phyloP scores from a whole-genome alignment of 371 early-diverging fungal genomes.

The Mucor ambiguus region DNA sequence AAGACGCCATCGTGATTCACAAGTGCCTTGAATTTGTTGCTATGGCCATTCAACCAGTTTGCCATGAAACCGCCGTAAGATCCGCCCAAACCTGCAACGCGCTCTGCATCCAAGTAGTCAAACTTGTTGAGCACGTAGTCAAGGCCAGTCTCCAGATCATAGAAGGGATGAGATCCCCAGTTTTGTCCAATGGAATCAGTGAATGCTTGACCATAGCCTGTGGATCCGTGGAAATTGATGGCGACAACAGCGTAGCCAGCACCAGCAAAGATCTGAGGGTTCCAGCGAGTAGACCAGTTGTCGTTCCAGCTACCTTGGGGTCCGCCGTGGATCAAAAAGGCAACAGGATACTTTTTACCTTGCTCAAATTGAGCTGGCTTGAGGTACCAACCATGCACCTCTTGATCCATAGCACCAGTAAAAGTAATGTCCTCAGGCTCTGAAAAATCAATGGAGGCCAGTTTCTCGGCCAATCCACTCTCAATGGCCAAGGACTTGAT shows the following conservation, averaged over 20 bases:
- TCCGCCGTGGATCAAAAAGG: slow-evolving; percentile 87
- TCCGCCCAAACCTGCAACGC: slow-evolving; percentile 76
- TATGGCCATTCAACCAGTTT: slow-evolving; percentile 68
- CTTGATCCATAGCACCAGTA: slow-evolving; percentile 62
- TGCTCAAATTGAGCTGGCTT: slow-evolving; percentile 69
- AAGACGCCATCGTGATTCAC: slow-evolving; percentile 90
- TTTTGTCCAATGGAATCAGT: slow-evolving; percentile 72
- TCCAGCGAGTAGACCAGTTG: slow-evolving; percentile 74
- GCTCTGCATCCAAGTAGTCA: slow-evolving; percentile 60
- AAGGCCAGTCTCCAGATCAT: slow-evolving; percentile 76
- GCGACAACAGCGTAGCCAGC: slow-evolving; percentile 80
- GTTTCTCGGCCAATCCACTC: slow-evolving; percentile 27
- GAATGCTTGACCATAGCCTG: slow-evolving; percentile 81
- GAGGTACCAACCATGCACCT: slow-evolving; percentile 74
- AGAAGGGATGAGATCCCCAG: slow-evolving; percentile 81
- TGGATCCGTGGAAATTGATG: slow-evolving; percentile 82
- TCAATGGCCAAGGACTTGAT: slow-evolving; percentile 23
- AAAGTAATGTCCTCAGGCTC: slow-evolving; percentile 69
- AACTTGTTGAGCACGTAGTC: slow-evolving; percentile 65
- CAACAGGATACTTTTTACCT: slow-evolving; percentile 71
- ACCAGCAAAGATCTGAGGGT: slow-evolving; percentile 73
- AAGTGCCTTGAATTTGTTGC: slow-evolving; percentile 69
- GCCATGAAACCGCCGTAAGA: slow-evolving; percentile 88
- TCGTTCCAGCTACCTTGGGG: slow-evolving; percentile 79
- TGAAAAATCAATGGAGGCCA: slow-evolving; percentile 38